A percentile compares a stretch with the other conserved stretches of the same genome.
Conservation (phyloP, 192 early-diverging fungal genomes). For the Entomortierella beljakovae region DNA sequence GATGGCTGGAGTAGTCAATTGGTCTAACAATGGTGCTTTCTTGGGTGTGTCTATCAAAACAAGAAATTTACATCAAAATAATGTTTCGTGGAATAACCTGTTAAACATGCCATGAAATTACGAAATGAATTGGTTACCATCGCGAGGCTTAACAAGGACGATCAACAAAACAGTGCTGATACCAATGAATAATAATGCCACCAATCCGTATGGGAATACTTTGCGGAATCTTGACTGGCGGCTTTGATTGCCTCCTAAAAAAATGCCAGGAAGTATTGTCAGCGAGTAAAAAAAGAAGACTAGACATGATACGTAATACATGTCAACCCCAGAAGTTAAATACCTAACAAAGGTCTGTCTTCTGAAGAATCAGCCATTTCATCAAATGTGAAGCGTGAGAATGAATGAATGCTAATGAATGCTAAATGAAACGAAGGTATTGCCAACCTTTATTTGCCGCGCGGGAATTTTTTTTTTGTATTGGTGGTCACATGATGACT, state of each 20-base stretch:
- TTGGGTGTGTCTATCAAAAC: constrained; percentile 11
- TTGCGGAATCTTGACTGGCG: constrained; percentile 11
- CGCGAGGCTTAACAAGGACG: constrained; percentile 34
- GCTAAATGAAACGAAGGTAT: too few species aligned
- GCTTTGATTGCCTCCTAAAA: constrained; percentile 4
- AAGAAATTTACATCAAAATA: neutral
- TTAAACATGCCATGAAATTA: neutral
- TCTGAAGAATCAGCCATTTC: too few species aligned
- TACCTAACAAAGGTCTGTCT: too few species aligned
- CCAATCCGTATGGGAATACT: constrained; percentile 33
- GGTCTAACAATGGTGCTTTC: constrained; percentile 33
- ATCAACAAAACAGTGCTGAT: constrained; percentile 32
- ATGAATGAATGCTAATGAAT: too few species aligned
- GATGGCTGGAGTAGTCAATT: constrained; percentile 29
- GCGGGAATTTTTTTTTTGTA: too few species aligned
- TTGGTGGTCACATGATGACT: too few species aligned
- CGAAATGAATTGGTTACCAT: neutral
- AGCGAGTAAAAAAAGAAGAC: too few species aligned
- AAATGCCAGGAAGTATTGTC: too few species aligned
- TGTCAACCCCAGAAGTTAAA: too few species aligned
- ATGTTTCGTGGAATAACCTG: neutral
- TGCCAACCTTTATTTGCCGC: too few species aligned
- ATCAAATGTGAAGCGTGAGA: too few species aligned
- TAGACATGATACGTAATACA: too few species aligned
- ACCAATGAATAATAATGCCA: constrained; percentile 42